A percentile compares a stretch with the other conserved stretches of the same genome.
Conservation (phyloP, 345 rosid species). For the thale cress (Arabidopsis thaliana) region DNA sequence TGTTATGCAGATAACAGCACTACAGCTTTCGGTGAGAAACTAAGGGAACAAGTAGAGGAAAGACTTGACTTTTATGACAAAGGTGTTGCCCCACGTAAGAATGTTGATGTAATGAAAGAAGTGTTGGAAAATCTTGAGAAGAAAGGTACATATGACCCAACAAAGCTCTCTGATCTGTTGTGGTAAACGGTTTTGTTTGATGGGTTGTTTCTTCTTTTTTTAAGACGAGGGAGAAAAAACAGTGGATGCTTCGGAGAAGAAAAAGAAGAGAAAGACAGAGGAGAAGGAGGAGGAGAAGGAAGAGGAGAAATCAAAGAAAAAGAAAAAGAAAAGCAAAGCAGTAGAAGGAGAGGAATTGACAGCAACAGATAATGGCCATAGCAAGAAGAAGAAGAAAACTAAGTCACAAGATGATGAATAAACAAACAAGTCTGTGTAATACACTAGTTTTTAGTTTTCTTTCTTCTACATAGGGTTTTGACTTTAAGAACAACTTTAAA, state of each 20-base stretch:
- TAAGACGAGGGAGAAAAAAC: conserved; percentile 54
- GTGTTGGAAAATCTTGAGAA: conserved; percentile 59
- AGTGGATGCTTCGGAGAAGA: conserved; percentile 56
- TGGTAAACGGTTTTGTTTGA: conserved; percentile 7
- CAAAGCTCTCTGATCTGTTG: conserved; percentile 10
- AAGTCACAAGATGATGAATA: conserved; percentile 52
- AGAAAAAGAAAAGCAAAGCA: conserved; percentile 50
- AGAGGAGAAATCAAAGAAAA: conserved; percentile 44
- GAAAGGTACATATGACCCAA: conserved; percentile 54
- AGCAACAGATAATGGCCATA: conserved; percentile 38
- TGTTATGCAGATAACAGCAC: conserved; percentile 58
- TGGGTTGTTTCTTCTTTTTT: background rate
- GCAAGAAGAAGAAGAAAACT: conserved; percentile 51
- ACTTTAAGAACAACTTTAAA: background rate
- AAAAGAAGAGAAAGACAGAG: conserved; percentile 46
- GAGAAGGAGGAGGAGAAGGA: conserved; percentile 33
- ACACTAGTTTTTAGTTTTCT: background rate
- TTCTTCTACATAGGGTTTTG: conserved; percentile 15
- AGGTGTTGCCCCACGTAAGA: conserved; percentile 95
- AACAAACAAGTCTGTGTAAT: conserved; percentile 8
- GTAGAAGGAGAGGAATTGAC: conserved; percentile 55
- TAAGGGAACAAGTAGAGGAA: conserved; percentile 94
- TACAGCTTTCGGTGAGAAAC: conserved; percentile 83
- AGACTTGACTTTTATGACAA: conserved; percentile 90
- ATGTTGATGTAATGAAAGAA: conserved; percentile 91